A percentile compares a stretch with the other conserved stretches of the same genome.
Conservation (phyloP, 495 filamentous ascomycete genomes). For the Umbilicaria muhlenbergii region DNA sequence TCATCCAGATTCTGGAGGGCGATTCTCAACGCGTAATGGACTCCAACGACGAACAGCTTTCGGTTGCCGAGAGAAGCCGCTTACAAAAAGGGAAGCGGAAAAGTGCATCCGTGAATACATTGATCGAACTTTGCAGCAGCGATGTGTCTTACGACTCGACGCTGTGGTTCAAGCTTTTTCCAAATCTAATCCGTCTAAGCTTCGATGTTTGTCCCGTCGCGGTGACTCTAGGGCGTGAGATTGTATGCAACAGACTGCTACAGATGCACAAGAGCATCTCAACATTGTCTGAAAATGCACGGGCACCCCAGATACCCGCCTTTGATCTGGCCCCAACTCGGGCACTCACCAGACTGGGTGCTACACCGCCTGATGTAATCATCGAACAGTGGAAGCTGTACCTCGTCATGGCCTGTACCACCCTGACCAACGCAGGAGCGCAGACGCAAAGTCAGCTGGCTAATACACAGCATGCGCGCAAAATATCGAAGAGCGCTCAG, state of each 20-base stretch:
- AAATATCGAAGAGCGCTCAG: slow-evolving; percentile 59
- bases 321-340: slow-evolving; percentile 34
- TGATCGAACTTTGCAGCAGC: slow-evolving; percentile 90
- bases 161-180: slow-evolving; percentile 95
- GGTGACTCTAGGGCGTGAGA: slow-evolving; percentile 74
- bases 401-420: slow-evolving; percentile 91
- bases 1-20: slow-evolving; percentile 85
- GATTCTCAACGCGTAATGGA: slow-evolving; percentile 79
- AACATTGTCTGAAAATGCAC: slow-evolving; percentile 55
- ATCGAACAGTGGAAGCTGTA: slow-evolving; percentile 99
- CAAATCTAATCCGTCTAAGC: slow-evolving; percentile 81
- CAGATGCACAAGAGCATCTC: slow-evolving; percentile 82
- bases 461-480: slow-evolving; percentile 68
- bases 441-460: slow-evolving; percentile 39
- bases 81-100: slow-evolving; percentile 81
- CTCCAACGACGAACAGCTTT: slow-evolving; percentile 82
- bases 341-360: slow-evolving; percentile 35
- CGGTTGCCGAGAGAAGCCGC: slow-evolving; percentile 81
- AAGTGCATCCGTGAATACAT: slow-evolving; percentile 66
- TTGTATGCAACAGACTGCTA: slow-evolving; percentile 77
- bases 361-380: slow-evolving; percentile 69
- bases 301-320: slow-evolving; percentile 41
- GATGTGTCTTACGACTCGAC: slow-evolving; percentile 90
- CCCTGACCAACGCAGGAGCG: slow-evolving; percentile 69
- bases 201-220: slow-evolving; percentile 84